Evolutionary conservation across 139 green algal genomes (phyloP).

Genomic region (Chlamydomonas urium): DNA sequence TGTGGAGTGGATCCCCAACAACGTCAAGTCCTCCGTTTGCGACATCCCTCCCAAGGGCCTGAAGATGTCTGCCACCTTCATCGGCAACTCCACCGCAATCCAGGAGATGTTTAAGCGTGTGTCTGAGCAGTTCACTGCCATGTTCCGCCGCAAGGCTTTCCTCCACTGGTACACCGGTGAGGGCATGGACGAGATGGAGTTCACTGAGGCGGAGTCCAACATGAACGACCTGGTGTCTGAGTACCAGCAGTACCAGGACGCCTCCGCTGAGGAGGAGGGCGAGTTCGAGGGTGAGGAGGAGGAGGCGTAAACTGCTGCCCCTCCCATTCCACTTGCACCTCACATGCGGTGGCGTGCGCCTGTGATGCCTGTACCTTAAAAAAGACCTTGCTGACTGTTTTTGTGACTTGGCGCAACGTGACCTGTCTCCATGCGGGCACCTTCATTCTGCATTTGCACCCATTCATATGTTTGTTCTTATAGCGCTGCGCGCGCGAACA

Average conservation of each 20-base stretch:
- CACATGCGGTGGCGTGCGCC: too few species aligned
- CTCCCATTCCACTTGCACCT: too few species aligned
- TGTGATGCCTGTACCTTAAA: too few species aligned
- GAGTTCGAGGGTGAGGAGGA: conserved; percentile 50
- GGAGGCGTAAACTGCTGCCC: conserved; percentile 8
- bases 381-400: too few species aligned
- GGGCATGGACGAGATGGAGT: conserved; percentile 99
- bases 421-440: too few species aligned
- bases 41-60: conserved; percentile 94
- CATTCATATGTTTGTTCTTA: too few species aligned
- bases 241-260: conserved; percentile 99
- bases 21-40: conserved; percentile 95
- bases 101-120: conserved; percentile 93
- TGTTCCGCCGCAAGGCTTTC: conserved; percentile 97
- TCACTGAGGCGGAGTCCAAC: conserved; percentile 86
- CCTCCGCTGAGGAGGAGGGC: conserved; percentile 86
- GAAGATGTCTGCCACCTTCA: conserved; percentile 94
- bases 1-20: conserved; percentile 99
- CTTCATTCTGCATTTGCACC: too few species aligned
- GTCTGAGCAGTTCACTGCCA: conserved; percentile 93
- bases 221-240: conserved; percentile 91
- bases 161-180: conserved; percentile 97
- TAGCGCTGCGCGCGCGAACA: too few species aligned
- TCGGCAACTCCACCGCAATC: conserved; percentile 95
- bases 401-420: too few species aligned